Evolutionary conservation across 225 moss, liverwort and hornwort genomes (phyloP), one percentile per base, ranked within the genome.

Genomic region (Climacium dendroides): DNA sequence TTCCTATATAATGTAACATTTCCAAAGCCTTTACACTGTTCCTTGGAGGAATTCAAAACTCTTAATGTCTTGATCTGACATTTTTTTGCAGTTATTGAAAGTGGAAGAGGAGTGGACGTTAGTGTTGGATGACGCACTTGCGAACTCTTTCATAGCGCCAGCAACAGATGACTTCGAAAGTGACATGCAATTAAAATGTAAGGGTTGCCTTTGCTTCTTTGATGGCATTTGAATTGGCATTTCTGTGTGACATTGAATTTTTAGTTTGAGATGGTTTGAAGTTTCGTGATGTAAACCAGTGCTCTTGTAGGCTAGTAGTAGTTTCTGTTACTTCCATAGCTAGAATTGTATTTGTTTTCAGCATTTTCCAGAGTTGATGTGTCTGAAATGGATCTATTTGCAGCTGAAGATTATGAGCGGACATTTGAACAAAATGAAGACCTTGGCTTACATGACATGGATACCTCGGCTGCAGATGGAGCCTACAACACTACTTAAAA

Each of bases 121-220:
- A 66, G 88, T 95, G 24, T 85, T 97, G 79, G 96, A 97, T 88
- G 97, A 97, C 79, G 94, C 94, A 11, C 92, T 97, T 32, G 94
- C 96, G 15, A 97, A 97, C 88, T 97, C 97, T 53, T 97, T 97
- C 85, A 95, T 96, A 83, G 96, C 96, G 61, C 97, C 97, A 72
- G 92, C 91, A 37, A 94, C 94, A 55, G 93, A 97, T 79, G 90
- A 91, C 85, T 93, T 90, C 35, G 93, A 94, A 74, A 93, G 41
- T 55, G 97, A 97, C 78, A 90, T 55, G 8, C 97, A 97, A 92
- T 89, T 97, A 81, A 92, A 75, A 57, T 87, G 96, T 95, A 86
- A 4, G n/a, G 26, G 1, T 63, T 39, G 52, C 67, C 41, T 73
- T 74, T 65, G 8, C 63, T 80, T 57, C 77, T 83, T 47, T 80